Evolutionary conservation across 495 filamentous ascomycete genomes (phyloP).

Genomic region (Pyrenopolyporus hunteri): DNA sequence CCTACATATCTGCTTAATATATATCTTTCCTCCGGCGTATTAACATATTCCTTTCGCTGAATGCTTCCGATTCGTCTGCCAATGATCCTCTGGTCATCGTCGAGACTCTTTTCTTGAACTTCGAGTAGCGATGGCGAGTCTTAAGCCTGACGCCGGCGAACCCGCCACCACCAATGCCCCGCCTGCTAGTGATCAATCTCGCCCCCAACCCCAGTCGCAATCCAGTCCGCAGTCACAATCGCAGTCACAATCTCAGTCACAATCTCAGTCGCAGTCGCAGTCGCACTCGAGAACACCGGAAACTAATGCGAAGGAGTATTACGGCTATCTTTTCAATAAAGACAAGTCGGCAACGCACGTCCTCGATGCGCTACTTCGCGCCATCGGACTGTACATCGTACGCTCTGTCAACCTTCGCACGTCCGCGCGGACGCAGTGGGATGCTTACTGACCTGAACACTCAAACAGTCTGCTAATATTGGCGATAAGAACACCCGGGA

Average conservation of each 20-base stretch:
- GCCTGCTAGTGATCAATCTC: conserved; percentile 18
- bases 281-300: conserved; percentile 14
- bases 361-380: conserved; percentile 77
- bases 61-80: conserved; percentile 7
- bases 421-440: background rate
- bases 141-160: conserved; percentile 23
- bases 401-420: conserved; percentile 39
- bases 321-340: conserved; percentile 82
- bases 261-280: conserved; percentile 12
- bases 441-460: conserved; percentile 1
- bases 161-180: conserved; percentile 22
- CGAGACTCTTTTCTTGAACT: conserved; percentile 1
- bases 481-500: conserved; percentile 67
- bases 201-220: conserved; percentile 15
- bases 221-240: conserved; percentile 21
- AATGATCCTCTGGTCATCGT: background rate
- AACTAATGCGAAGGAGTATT: conserved; percentile 57
- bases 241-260: conserved; percentile 21
- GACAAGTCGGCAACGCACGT: conserved; percentile 78
- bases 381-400: conserved; percentile 84
- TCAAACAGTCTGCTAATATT: conserved; percentile 63
- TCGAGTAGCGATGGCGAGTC: conserved; percentile 33
- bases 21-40: conserved; percentile 5
- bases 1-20: too few relatives aligned
- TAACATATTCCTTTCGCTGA: conserved; percentile 3